Evolutionary conservation across 1,284 basidiomycete genomes (phyloP).

Genomic region (Cronartium ribicola): DNA sequence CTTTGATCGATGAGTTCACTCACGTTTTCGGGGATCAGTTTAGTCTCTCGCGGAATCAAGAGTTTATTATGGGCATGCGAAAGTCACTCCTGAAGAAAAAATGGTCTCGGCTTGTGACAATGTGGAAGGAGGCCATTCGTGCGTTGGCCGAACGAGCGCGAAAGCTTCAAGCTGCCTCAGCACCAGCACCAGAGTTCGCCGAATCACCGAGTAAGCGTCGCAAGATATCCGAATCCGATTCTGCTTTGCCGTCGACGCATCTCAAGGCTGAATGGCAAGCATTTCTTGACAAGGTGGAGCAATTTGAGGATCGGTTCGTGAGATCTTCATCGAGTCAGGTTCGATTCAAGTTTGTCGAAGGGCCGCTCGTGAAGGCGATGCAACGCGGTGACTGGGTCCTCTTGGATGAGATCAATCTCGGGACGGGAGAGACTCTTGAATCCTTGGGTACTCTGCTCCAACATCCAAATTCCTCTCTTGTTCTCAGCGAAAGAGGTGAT

Average conservation of each 20-base stretch:
- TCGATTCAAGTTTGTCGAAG: conserved; percentile 93
- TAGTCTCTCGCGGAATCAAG: conserved; percentile 81
- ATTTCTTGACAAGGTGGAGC: conserved; percentile 67
- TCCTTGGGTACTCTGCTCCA: conserved; percentile 82
- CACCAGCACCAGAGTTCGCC: conserved; percentile 5
- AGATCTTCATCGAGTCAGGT: conserved; percentile 65
- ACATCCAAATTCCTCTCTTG: conserved; percentile 79
- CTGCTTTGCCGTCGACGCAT: conserved; percentile 49
- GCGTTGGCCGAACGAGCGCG: conserved; percentile 11
- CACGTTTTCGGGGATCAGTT: conserved; percentile 84
- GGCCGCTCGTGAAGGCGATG: conserved; percentile 88
- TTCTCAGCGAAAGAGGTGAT: conserved; percentile 88
- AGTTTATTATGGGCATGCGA: conserved; percentile 57
- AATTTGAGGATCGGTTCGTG: conserved; percentile 81
- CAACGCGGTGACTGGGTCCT: conserved; percentile 89
- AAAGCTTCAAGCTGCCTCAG: conserved; percentile 3
- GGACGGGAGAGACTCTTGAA: conserved; percentile 89
- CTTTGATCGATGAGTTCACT: conserved; percentile 71
- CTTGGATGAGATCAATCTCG: conserved; percentile 94
- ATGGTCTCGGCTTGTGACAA: conserved; percentile 26
- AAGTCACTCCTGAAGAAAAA: conserved; percentile 35
- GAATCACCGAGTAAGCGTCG: conserved; percentile 65
- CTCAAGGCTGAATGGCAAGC: conserved; percentile 62
- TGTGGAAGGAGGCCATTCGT: conserved; percentile 28
- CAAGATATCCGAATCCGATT: conserved; percentile 59